Conservation (phyloP, 1,284 basidiomycete species). For the Fomitopsis schrenkii region DNA sequence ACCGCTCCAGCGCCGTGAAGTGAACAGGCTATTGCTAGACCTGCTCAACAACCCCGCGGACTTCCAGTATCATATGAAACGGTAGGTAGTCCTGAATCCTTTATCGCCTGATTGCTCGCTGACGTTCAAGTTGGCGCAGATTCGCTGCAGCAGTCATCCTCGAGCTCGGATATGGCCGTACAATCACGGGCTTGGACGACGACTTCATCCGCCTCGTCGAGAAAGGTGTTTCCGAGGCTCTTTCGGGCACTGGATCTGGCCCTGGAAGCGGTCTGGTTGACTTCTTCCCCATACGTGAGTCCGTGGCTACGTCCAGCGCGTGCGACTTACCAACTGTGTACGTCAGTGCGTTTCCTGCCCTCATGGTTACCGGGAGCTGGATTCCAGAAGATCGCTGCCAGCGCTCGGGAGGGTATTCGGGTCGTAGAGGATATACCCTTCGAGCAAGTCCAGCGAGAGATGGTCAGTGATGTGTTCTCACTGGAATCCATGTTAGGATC, state of each 20-base stretch:
- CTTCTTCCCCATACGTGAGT: conserved; percentile 22
- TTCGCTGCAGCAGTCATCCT: conserved; percentile 18
- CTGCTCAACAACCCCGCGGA: conserved; percentile 21
- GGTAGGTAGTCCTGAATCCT: conserved; percentile 10
- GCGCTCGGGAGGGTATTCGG: neutral
- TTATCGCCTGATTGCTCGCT: neutral
- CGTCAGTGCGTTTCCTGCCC: conserved; percentile 7
- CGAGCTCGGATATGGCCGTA: conserved; percentile 22
- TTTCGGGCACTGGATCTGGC: conserved; percentile 18
- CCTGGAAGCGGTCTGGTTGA: conserved; percentile 20
- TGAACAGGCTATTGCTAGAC: conserved; percentile 19
- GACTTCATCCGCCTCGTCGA: conserved; percentile 18
- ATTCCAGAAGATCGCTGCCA: neutral
- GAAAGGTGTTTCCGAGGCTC: conserved; percentile 16
- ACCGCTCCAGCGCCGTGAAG: conserved; percentile 24
- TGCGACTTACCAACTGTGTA: too few species aligned
- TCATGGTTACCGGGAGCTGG: conserved; percentile 13
- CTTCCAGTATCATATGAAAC: conserved; percentile 19
- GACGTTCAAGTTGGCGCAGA: conserved; percentile 2
- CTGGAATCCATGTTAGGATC: too few species aligned
- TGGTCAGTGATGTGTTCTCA: neutral
- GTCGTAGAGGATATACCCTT: neutral
- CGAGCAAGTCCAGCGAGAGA: neutral
- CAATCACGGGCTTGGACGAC: conserved; percentile 18
- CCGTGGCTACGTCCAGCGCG: neutral